Evolutionary conservation across 169 alveolate species (phyloP).

Genomic region (Perkinsus chesapeaki): DNA sequence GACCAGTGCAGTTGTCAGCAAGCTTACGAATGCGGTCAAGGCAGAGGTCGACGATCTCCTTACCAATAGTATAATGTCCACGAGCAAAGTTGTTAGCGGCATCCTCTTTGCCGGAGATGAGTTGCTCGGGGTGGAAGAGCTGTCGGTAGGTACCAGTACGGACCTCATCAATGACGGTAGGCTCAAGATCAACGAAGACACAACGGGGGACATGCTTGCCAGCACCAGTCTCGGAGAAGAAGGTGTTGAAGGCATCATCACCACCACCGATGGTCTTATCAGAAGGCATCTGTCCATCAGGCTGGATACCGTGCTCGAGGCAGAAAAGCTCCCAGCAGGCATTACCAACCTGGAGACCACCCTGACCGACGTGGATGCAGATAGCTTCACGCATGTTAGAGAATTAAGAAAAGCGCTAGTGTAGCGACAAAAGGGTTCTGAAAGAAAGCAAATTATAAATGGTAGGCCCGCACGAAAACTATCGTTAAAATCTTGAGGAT

Average conservation of each 20-base stretch:
- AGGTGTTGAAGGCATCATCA: conserved; percentile 83
- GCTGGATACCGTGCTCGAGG: conserved; percentile 69
- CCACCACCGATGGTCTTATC: conserved; percentile 58
- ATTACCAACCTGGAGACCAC: conserved; percentile 91
- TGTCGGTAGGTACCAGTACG: conserved; percentile 83
- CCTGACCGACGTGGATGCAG: conserved; percentile 90
- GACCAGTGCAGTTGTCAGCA: conserved; percentile 89
- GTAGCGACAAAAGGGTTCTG: neutral
- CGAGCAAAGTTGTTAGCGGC: conserved; percentile 92
- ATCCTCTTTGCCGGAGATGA: conserved; percentile 91
- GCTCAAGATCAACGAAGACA: conserved; percentile 86
- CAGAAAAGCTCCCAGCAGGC: conserved; percentile 90
- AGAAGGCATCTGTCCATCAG: conserved; percentile 51
- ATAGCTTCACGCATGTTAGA: conserved; percentile 86
- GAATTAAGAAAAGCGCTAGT: neutral
- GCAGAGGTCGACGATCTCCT: conserved; percentile 74
- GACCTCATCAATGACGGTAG: conserved; percentile 88
- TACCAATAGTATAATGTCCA: conserved; percentile 88
- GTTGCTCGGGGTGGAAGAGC: conserved; percentile 88
- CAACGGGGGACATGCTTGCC: conserved; percentile 87
- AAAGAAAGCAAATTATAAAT: neutral
- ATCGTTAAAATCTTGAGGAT: too few species aligned
- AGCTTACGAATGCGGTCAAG: conserved; percentile 85
- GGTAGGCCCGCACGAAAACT: too few species aligned
- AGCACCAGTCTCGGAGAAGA: conserved; percentile 80